A percentile compares a stretch with the other conserved stretches of the same genome.
phyloP scores from a whole-genome alignment of 192 early-diverging fungal species.

The Rhizoclosmatium sp. region DNA sequence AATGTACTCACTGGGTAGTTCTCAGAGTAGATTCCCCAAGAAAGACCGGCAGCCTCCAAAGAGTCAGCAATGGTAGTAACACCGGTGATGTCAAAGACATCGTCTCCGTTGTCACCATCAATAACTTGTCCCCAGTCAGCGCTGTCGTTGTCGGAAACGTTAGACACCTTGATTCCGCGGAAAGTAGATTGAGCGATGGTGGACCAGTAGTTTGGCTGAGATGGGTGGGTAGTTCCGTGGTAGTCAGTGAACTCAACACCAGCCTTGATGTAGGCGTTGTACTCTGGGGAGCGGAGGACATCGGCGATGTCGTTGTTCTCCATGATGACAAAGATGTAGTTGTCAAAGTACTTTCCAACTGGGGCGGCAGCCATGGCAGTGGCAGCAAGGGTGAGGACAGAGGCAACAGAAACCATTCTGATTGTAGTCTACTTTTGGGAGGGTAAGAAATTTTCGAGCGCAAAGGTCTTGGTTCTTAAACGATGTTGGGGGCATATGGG shows the following conservation, averaged over 20 bases:
- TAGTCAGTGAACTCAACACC: constrained; percentile 50
- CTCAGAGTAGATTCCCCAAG: constrained; percentile 73
- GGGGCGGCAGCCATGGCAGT: constrained; percentile 5
- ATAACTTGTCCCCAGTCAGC: constrained; percentile 4
- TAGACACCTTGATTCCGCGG: constrained; percentile 47
- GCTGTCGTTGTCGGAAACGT: constrained; percentile 38
- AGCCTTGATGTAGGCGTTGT: background rate
- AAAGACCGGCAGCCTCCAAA: constrained; percentile 56
- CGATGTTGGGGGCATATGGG: no score
- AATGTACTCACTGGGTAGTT: constrained; percentile 56
- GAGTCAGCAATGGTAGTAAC: constrained; percentile 52
- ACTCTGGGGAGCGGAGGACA: constrained; percentile 7
- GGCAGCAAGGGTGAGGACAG: background rate
- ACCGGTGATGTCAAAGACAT: constrained; percentile 50
- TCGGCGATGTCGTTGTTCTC: constrained; percentile 14
- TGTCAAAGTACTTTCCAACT: constrained; percentile 22
- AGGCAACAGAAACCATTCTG: background rate
- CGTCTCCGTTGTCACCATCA: constrained; percentile 55
- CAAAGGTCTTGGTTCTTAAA: no score
- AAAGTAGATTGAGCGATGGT: constrained; percentile 55
- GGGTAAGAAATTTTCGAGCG: no score
- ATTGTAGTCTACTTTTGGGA: no score
- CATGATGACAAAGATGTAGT: constrained; percentile 20
- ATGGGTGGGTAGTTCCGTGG: constrained; percentile 59
- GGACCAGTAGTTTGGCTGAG: constrained; percentile 69